These are phyloP conservation scores for Casuarina glauca DNA, from an alignment of 306 rosid genomes.

Conservation along the genomic window DNA sequence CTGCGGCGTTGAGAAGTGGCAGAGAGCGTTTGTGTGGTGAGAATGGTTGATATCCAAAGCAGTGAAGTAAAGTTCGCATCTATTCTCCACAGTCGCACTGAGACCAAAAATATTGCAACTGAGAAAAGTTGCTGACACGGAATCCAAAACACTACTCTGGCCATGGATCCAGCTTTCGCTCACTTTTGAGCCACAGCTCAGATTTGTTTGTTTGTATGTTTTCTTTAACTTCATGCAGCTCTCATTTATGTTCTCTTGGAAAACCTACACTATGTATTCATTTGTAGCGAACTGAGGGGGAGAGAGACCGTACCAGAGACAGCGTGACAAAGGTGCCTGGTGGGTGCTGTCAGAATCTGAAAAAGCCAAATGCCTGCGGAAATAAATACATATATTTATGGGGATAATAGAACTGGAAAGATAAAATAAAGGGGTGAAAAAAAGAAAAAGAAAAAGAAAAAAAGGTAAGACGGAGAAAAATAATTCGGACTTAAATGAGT, in stretches of 20 bases:
- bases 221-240: conserved; percentile 42
- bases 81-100: conserved; percentile 18
- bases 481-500: neutral
- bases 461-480: neutral
- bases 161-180: conserved; percentile 11
- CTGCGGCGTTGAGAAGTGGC: conserved; percentile 17
- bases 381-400: neutral
- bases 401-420: neutral
- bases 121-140: neutral
- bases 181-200: conserved; percentile 12
- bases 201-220: conserved; percentile 34
- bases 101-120: conserved; percentile 17
- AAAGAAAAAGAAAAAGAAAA: neutral
- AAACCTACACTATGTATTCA: neutral
- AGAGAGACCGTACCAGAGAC: conserved; percentile 10
- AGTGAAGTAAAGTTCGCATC: conserved; percentile 32
- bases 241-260: conserved; percentile 39
- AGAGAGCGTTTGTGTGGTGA: conserved; percentile 37
- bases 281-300: neutral
- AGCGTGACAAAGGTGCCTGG: conserved; percentile 21
- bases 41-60: conserved; percentile 39
- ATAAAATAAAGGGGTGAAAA: neutral
- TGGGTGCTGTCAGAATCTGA: conserved; percentile 42
- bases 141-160: neutral
- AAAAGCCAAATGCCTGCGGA: conserved; percentile 25